Evolutionary conservation across 768 basidiomycete species (phyloP), one percentile per base, ranked within the genome.

Genomic region (Podaxis rugospora): DNA sequence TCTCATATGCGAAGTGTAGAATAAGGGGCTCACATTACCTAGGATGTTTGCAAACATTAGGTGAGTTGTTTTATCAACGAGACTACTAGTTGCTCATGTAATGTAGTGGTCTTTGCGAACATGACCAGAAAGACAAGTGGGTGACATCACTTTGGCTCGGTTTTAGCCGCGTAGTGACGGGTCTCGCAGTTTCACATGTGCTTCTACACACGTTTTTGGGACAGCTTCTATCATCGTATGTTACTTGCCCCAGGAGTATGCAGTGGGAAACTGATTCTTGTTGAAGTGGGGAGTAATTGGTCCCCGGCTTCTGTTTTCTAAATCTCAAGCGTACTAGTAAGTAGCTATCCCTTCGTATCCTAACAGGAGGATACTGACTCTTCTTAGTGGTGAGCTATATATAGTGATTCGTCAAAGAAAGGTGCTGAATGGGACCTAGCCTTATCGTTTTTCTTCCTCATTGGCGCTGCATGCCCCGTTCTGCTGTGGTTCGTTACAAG

Each of bases 371-470:
- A 46, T 53, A 5, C 46, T 40, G 11, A 40, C 42, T 16, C 40
- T 27, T n/a, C 11, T 39, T 59, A 72, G 71, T 60, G 68, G 71
- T 67, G 40, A 54, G 57, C 27, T 51, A 13, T 11, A 18, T 53
- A 13, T 11, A 18, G 52, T 51, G 28, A 18, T 11, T 39, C 51
- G 23, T 39, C 52, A 10, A 62, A 56, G 35, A 37, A 50, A 37
- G 3, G 39, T 36, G 50, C 52, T 63, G 14, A 54, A 36, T 40
- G 23, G 11, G 11, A 46, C 32, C 32, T 23, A 83, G 86, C 79
- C 3, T 72, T 92, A 21, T 69, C 83, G 16, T 85, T 84, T 61
- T 92, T 91, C 74, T 93, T 93, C 76, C 72, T 90, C 53, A 76
- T 88, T 46, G 92, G 92, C 28, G 84, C 88, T 6, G 65, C 84